Evolutionary conservation across 306 rosid species (phyloP).

Genomic region (Nissolia schottii): DNA sequence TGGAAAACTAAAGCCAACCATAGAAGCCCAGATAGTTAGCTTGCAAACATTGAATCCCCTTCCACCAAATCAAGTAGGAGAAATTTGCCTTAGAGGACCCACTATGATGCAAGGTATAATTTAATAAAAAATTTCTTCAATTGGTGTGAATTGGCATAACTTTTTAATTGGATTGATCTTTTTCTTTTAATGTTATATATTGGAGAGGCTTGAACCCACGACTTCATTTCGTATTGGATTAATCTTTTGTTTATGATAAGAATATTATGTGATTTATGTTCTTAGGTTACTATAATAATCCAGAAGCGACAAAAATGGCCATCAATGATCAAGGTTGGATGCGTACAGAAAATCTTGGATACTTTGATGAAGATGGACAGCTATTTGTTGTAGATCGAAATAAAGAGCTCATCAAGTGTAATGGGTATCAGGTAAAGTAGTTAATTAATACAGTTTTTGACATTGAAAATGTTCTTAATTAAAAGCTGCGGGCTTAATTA

Average conservation of each 20-base stretch:
- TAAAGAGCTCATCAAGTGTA: conserved; percentile 49
- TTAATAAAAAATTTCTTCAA: not conserved
- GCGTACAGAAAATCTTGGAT: conserved; percentile 46
- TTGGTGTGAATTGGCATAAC: not conserved
- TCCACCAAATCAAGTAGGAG: conserved; percentile 45
- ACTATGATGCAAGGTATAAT: conserved; percentile 39
- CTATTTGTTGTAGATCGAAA: conserved; percentile 46
- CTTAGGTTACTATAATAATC: conserved; percentile 45
- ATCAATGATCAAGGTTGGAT: conserved; percentile 44
- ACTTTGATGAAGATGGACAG: conserved; percentile 40
- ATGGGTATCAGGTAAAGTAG: conserved; percentile 38
- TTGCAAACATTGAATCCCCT: conserved; percentile 27
- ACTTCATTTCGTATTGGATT: too few species aligned
- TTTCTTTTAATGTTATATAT: too few species aligned
- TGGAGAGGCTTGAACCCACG: too few species aligned
- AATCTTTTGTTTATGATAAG: not conserved
- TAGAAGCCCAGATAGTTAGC: conserved; percentile 35
- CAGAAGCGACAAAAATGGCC: conserved; percentile 36
- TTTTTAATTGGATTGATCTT: not conserved
- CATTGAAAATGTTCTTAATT: too few species aligned
- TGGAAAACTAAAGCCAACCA: conserved; percentile 31
- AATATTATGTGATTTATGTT: not conserved
- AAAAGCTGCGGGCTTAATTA: too few species aligned
- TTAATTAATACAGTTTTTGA: too few species aligned
- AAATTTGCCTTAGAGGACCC: conserved; percentile 40